Evolutionary conservation across 1,284 basidiomycete species (phyloP).

Genomic region (Ustilago esculenta): DNA sequence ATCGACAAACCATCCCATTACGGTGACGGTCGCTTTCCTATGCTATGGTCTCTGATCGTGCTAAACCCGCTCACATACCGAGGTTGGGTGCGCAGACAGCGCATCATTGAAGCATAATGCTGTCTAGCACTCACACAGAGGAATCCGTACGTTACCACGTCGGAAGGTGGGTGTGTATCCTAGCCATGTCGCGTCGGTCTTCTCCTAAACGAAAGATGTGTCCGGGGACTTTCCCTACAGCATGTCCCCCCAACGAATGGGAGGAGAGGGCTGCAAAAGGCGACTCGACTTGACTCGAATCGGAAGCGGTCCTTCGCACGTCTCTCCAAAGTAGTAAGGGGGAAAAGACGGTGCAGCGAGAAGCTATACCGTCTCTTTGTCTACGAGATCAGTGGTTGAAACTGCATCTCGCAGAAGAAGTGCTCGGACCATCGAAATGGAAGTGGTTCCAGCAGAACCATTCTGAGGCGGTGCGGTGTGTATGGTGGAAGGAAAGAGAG

Average conservation of each 20-base stretch:
- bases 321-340: slow-evolving; percentile 25
- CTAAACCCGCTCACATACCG: neutral
- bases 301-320: slow-evolving; percentile 53
- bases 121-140: too few relatives aligned
- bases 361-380: too few relatives aligned
- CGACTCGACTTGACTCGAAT: slow-evolving; percentile 6
- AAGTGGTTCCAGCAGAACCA: too few relatives aligned
- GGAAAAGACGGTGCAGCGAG: neutral
- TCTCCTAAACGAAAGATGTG: slow-evolving; percentile 29
- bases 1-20: slow-evolving; percentile 34
- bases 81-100: slow-evolving; percentile 1
- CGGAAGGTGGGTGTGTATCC: slow-evolving; percentile 1
- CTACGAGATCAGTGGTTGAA: slow-evolving; percentile 19
- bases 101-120: neutral
- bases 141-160: slow-evolving; percentile 40
- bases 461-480: too few relatives aligned
- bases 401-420: slow-evolving; percentile 2
- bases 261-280: slow-evolving; percentile 44
- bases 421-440: slow-evolving; percentile 1
- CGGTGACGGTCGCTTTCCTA: slow-evolving; percentile 49
- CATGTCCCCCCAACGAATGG: slow-evolving; percentile 24
- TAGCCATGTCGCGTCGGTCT: slow-evolving; percentile 27
- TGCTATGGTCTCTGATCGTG: slow-evolving; percentile 42
- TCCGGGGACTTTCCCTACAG: slow-evolving; percentile 60
- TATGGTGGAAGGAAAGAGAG: slow-evolving; percentile 13